phyloP scores from a whole-genome alignment of 225 moss, liverwort and hornwort species.

The Polytrichum formosum region DNA sequence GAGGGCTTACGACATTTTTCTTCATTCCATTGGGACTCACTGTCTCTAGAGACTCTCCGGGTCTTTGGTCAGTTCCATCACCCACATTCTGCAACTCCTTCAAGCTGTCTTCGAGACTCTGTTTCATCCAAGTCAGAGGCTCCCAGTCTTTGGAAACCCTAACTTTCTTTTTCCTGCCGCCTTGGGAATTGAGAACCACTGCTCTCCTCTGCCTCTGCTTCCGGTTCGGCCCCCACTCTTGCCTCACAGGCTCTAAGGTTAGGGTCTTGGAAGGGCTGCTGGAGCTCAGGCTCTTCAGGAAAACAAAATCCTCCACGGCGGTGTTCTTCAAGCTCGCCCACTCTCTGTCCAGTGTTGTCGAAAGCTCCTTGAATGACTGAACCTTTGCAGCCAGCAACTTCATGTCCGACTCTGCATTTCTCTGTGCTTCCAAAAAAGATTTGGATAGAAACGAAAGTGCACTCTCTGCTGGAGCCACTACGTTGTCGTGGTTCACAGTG shows the following conservation, averaged over 20 bases:
- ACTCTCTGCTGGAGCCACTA: conserved; percentile 34
- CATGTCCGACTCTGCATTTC: conserved; percentile 42
- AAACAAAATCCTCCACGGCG: conserved; percentile 51
- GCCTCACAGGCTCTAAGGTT: conserved; percentile 27
- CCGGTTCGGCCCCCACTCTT: conserved; percentile 16
- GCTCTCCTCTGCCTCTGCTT: conserved; percentile 34
- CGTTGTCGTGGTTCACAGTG: conserved; percentile 17
- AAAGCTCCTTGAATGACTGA: conserved; percentile 37
- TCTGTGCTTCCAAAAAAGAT: conserved; percentile 44
- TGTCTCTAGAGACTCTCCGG: conserved; percentile 66
- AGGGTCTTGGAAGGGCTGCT: conserved; percentile 45
- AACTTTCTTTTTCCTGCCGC: conserved; percentile 30
- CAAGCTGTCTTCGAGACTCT: conserved; percentile 65
- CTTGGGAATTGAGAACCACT: conserved; percentile 38
- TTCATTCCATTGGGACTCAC: conserved; percentile 72
- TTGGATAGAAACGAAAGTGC: conserved; percentile 52
- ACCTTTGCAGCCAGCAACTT: conserved; percentile 36
- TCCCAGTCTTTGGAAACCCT: conserved; percentile 61
- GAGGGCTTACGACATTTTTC: conserved; percentile 42
- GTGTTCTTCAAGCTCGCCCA: conserved; percentile 33
- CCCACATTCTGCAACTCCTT: conserved; percentile 68
- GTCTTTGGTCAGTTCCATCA: conserved; percentile 56
- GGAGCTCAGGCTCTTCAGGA: conserved; percentile 80
- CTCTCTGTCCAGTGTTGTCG: conserved; percentile 27
- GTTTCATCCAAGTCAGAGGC: conserved; percentile 72